Evolutionary conservation across 2,329 filamentous ascomycete species (phyloP).

Genomic region (Dothidotthia symphoricarpi): DNA sequence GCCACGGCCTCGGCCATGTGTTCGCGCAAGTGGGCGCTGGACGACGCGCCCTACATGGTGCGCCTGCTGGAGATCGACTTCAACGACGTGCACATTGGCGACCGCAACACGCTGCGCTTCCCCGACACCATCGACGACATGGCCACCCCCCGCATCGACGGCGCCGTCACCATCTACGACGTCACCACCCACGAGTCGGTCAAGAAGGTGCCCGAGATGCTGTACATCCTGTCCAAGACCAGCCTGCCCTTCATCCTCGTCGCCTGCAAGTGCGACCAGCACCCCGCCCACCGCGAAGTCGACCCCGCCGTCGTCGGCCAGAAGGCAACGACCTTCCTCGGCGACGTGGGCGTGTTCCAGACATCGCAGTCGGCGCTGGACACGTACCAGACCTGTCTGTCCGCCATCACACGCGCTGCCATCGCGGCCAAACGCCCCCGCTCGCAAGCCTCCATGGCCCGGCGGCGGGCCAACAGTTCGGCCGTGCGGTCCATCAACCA

Average conservation of each 20-base stretch:
- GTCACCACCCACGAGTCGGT: conserved; percentile 76
- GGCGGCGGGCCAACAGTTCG: conserved; percentile 48
- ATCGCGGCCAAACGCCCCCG: conserved; percentile 61
- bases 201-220: conserved; percentile 67
- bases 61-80: conserved; percentile 58
- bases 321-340: conserved; percentile 61
- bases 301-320: conserved; percentile 67
- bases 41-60: conserved; percentile 56
- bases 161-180: conserved; percentile 83
- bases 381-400: conserved; percentile 72
- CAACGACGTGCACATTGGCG: conserved; percentile 53
- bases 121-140: conserved; percentile 60
- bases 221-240: conserved; percentile 71
- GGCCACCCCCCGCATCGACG: conserved; percentile 74
- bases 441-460: conserved; percentile 39
- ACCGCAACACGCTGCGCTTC: conserved; percentile 56
- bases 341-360: conserved; percentile 67
- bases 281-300: conserved; percentile 67
- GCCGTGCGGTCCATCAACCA: conserved; percentile 44
- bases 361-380: conserved; percentile 69
- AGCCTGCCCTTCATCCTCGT: conserved; percentile 76
- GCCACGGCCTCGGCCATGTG: conserved; percentile 44
- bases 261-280: conserved; percentile 85
- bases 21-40: conserved; percentile 57
- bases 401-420: conserved; percentile 70